Conservation (phyloP, 352 stramenopile species). For the Phytophthora foliorum region DNA sequence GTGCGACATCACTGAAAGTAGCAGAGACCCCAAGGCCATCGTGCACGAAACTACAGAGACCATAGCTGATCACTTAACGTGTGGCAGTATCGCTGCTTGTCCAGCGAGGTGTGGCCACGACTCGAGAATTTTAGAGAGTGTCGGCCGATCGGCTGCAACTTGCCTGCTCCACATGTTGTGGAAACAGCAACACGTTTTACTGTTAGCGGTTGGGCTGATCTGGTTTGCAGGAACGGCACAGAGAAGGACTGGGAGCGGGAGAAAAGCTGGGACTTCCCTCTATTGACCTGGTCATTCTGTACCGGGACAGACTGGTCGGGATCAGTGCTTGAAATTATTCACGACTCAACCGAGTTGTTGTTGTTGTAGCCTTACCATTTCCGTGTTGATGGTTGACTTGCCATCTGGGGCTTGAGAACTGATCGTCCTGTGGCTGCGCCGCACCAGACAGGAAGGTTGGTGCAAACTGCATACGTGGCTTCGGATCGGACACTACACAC, state of each 20-base stretch:
- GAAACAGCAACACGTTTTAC: constrained; percentile 18
- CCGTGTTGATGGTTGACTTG: constrained; percentile 12
- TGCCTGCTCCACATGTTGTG: constrained; percentile 4
- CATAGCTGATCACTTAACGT: constrained; percentile 19
- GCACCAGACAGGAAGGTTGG: constrained; percentile 17
- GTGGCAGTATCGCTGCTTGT: constrained; percentile 11
- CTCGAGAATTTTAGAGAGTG: constrained; percentile 34
- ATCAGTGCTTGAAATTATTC: constrained; percentile 4
- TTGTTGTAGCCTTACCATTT: constrained; percentile 7
- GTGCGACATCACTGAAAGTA: constrained; percentile 24
- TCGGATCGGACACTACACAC: constrained; percentile 21
- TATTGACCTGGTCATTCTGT: neutral
- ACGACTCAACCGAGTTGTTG: neutral
- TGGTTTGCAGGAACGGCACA: constrained; percentile 30
- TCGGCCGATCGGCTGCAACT: neutral
- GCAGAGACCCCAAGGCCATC: constrained; percentile 20
- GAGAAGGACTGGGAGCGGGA: constrained; percentile 35
- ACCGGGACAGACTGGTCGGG: constrained; percentile 23
- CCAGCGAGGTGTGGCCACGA: constrained; percentile 13
- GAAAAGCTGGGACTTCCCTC: constrained; percentile 34
- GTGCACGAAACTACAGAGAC: constrained; percentile 16
- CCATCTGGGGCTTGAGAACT: constrained; percentile 36
- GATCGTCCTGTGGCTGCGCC: constrained; percentile 7
- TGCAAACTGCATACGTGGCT: constrained; percentile 26
- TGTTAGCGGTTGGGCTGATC: constrained; percentile 22